Percentiles rank a stretch among this genome's conserved stretches.
These are phyloP conservation scores for Starmerella vitae DNA, from an alignment of 805 yeast genomes.

Conservation along the genomic window DNA sequence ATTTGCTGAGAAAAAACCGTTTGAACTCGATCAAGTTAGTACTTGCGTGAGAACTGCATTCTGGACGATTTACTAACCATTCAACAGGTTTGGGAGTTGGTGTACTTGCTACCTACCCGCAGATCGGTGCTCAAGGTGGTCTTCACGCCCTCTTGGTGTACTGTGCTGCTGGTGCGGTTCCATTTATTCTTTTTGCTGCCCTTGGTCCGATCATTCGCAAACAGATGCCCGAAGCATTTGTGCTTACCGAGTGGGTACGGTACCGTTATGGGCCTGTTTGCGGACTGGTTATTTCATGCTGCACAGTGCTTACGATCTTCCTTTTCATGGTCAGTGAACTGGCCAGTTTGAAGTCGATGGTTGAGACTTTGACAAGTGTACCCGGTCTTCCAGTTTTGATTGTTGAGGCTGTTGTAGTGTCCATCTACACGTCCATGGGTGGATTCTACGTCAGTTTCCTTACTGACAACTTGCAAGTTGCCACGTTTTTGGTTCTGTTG, in stretches of 20 bases:
- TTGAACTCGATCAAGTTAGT: conserved; percentile 66
- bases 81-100: conserved; percentile 74
- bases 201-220: conserved; percentile 70
- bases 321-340: conserved; percentile 79
- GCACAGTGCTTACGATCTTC: conserved; percentile 73
- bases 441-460: conserved; percentile 81
- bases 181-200: conserved; percentile 66
- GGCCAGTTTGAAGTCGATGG: conserved; percentile 63
- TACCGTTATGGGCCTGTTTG: conserved; percentile 64
- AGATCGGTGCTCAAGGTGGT: conserved; percentile 76
- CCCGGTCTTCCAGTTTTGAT: conserved; percentile 69
- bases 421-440: conserved; percentile 75
- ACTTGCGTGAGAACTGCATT: conserved; percentile 63
- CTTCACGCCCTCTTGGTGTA: conserved; percentile 77
- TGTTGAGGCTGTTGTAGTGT: conserved; percentile 78
- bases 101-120: conserved; percentile 68
- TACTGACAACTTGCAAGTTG: conserved; percentile 77
- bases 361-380: conserved; percentile 63
- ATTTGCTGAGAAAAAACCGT: conserved; percentile 61
- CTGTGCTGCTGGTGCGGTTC: conserved; percentile 65
- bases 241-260: conserved; percentile 88
- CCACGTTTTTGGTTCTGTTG: conserved; percentile 49
- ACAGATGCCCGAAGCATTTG: conserved; percentile 80
- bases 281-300: conserved; percentile 60
- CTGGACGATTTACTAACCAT: conserved; percentile 13